These are phyloP conservation scores for Pisolithus microcarpus DNA, from an alignment of 768 basidiomycete species.

Conservation along the genomic window DNA sequence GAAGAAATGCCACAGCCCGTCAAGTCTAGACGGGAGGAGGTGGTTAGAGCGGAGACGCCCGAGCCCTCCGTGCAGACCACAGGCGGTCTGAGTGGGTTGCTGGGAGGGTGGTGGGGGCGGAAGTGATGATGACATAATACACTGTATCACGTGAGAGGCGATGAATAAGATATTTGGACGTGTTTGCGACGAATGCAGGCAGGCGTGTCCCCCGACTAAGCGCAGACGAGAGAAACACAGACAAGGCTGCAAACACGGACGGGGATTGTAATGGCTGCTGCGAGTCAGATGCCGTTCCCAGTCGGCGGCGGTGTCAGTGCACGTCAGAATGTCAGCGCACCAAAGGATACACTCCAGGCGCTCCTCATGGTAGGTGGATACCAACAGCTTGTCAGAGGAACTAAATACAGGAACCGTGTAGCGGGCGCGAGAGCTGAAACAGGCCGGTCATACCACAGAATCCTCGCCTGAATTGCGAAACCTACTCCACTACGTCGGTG, in stretches of 20 bases:
- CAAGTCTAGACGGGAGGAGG: conserved; percentile 54
- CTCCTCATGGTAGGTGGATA: conserved; percentile 12
- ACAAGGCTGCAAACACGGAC: too few relatives aligned
- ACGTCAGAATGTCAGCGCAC: conserved; percentile 4
- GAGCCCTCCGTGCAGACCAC: conserved; percentile 37
- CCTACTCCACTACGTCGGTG: conserved; percentile 33
- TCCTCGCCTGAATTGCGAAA: conserved; percentile 37
- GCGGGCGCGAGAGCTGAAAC: conserved; percentile 38
- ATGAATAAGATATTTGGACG: background rate
- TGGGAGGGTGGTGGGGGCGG: conserved; percentile 81
- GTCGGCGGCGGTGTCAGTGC: too few relatives aligned
- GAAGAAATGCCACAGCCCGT: conserved; percentile 20
- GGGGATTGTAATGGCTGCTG: too few relatives aligned
- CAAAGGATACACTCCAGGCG: conserved; percentile 22
- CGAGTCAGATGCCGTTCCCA: too few relatives aligned
- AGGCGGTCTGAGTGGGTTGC: conserved; percentile 56
- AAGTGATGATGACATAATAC: conserved; percentile 10
- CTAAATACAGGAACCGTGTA: conserved; percentile 14
- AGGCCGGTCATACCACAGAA: conserved; percentile 40
- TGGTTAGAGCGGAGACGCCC: conserved; percentile 38
- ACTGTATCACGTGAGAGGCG: background rate
- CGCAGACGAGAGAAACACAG: too few relatives aligned
- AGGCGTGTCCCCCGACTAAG: too few relatives aligned
- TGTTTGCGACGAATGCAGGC: too few relatives aligned
- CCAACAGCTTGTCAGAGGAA: too few relatives aligned